Evolutionary conservation across 345 rosid species (phyloP).

Genomic region (Bretschneidera sinensis): DNA sequence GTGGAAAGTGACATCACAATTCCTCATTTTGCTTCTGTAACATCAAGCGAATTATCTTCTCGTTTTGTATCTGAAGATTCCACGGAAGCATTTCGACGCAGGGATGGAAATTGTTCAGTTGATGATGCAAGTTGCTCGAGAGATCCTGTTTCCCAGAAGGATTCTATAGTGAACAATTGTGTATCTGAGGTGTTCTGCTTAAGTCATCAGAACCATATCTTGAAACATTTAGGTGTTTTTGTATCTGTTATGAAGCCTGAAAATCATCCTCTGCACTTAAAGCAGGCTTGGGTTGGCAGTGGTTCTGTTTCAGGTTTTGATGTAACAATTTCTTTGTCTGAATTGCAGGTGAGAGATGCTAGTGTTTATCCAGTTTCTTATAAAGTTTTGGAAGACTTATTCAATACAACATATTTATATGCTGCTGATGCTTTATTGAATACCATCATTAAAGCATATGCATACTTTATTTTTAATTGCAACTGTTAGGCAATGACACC

Average conservation of each 20-base stretch:
- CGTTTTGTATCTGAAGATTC: constrained; percentile 32
- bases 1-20: constrained; percentile 41
- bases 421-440: constrained; percentile 3
- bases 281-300: constrained; percentile 59
- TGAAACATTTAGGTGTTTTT: constrained; percentile 52
- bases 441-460: constrained; percentile 4
- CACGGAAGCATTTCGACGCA: constrained; percentile 23
- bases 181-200: constrained; percentile 25
- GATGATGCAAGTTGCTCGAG: constrained; percentile 37
- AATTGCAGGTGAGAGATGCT: constrained; percentile 51
- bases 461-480: constrained; percentile 14
- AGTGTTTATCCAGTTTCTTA: constrained; percentile 5
- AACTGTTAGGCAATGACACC: constrained; percentile 15
- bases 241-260: constrained; percentile 45
- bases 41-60: constrained; percentile 38
- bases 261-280: constrained; percentile 26
- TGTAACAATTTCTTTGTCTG: constrained; percentile 61
- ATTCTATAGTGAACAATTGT: constrained; percentile 17
- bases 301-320: constrained; percentile 72
- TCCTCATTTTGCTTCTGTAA: constrained; percentile 49
- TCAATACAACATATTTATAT: background rate
- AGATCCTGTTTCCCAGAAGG: constrained; percentile 24
- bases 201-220: constrained; percentile 48
- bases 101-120: constrained; percentile 30
- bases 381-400: background rate